Evolutionary conservation across 805 yeast species (phyloP).

Genomic region (Teunomyces pallodes): DNA sequence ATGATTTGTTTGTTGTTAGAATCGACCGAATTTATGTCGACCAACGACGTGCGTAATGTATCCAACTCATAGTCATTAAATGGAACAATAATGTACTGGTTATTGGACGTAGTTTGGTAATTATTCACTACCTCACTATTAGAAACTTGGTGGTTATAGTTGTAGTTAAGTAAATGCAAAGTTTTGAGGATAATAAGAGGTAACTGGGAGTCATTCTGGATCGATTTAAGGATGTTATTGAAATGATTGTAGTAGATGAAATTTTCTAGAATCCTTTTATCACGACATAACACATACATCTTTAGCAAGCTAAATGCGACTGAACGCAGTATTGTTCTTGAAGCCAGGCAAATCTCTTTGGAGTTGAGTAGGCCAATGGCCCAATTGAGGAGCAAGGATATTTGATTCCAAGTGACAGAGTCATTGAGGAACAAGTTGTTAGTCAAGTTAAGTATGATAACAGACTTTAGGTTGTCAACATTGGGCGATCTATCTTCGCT

Average conservation of each 20-base stretch:
- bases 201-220: slow-evolving; percentile 3
- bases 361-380: slow-evolving; percentile 17
- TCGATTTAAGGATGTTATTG: slow-evolving; percentile 7
- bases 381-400: slow-evolving; percentile 26
- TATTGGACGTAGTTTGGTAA: slow-evolving; percentile 10
- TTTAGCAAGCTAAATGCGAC: slow-evolving; percentile 23
- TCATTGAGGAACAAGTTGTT: slow-evolving; percentile 26
- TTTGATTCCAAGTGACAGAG: slow-evolving; percentile 22
- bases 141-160: slow-evolving; percentile 10
- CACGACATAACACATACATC: slow-evolving; percentile 21
- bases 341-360: background rate
- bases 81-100: slow-evolving; percentile 11
- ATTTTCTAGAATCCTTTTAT: slow-evolving; percentile 15
- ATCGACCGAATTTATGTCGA: slow-evolving; percentile 2
- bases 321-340: slow-evolving; percentile 3
- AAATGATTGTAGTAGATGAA: slow-evolving; percentile 20
- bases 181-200: slow-evolving; percentile 18
- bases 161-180: slow-evolving; percentile 22
- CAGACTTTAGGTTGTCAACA: slow-evolving; percentile 25
- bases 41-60: slow-evolving; percentile 6
- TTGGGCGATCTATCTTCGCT: slow-evolving; percentile 7
- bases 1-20: slow-evolving; percentile 1
- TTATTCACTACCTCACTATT: slow-evolving; percentile 7
- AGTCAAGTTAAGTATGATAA: slow-evolving; percentile 29
- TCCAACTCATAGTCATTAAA: slow-evolving; percentile 21